A percentile compares a stretch with the other conserved stretches of the same genome.
Conservation (phyloP, 768 basidiomycete genomes). For the Phanerodontia chrysosporium region DNA sequence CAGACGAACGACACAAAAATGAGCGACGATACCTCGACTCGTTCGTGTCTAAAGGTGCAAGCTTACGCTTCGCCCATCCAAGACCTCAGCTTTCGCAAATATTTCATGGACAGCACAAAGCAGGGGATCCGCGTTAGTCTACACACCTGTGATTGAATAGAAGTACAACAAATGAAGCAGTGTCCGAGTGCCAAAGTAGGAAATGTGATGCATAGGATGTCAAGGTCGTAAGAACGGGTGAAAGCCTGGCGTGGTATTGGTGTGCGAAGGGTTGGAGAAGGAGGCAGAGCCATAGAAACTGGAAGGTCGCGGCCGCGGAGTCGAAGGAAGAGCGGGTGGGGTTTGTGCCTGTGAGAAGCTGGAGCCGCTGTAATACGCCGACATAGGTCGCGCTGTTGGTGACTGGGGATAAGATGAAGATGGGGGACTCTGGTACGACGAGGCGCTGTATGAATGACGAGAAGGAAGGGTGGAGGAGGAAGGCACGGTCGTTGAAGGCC, state of each 20-base stretch:
- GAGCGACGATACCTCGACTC: no score
- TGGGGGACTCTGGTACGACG: neutral
- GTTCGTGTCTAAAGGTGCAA: no score
- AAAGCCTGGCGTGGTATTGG: neutral
- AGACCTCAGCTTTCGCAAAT: no score
- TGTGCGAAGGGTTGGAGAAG: no score
- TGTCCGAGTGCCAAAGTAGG: no score
- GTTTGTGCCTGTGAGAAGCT: neutral
- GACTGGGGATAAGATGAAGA: neutral
- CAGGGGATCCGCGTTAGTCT: no score
- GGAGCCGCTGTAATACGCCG: neutral
- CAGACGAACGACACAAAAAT: no score
- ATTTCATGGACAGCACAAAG: no score
- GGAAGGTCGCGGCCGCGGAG: neutral
- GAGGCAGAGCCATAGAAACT: slow-evolving; percentile 3
- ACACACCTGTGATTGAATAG: no score
- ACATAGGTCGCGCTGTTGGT: neutral
- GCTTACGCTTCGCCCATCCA: no score
- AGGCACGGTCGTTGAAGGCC: neutral
- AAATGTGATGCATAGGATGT: neutral
- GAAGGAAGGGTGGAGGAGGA: neutral
- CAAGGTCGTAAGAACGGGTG: neutral
- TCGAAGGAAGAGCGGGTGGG: neutral
- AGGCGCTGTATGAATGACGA: neutral
- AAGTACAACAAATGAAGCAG: neutral